Base-by-base conservation (phyloP, 1,284 basidiomycete genomes). In the Lignosus rhinocerotis region DNA sequence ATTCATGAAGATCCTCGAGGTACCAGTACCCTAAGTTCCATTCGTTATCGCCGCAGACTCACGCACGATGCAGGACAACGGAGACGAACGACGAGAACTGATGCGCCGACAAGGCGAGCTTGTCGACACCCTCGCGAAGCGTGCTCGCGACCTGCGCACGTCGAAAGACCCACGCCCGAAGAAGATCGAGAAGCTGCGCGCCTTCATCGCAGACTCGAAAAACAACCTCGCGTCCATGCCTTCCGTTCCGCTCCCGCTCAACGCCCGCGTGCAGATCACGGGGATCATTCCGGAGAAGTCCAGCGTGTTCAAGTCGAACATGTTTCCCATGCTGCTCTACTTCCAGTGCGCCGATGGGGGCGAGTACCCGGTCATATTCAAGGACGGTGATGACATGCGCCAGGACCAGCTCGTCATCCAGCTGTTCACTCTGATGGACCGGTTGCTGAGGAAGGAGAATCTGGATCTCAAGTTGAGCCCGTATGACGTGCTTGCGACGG, bases 361-460 rank as follows among this genome's bases (percentile, higher is more conserved):
- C 36, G 90, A 94, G 70, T 99, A 93, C 72, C 92, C 95, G 0
- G 83, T 98, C 50, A 99, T 99, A 63, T 98, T 98, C 82, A 99
- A 99, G 75, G 96, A 98, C 66, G 97, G 97, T 6, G 97, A 99
- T 71, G 97, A 99, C 71, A 87, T 99, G 80, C 88, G 96, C 19
- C 97, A 99, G 73, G 96, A 98, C 71, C 96, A 98, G 73, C 85
- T 98, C 33, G 96, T 98, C 25, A 92, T 98, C 53, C 96, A 99
- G 73, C 82, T 99, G 9, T 96, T 99, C 74, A 97, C 94, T 4
- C 84, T 99, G 30, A 99, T 99, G 97, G 96, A 99, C 72, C 83
- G 92, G 33, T 76, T 99, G 14, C 76, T 99, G 59, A 80, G 94
- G 47, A 96, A 97, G 74, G 97, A 99, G 75, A 98, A 98, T 68